Evolutionary conservation across 1,139 yeast species (phyloP), one percentile per base, ranked within the genome.

Genomic region (Saccharomycopsis crataegensis): DNA sequence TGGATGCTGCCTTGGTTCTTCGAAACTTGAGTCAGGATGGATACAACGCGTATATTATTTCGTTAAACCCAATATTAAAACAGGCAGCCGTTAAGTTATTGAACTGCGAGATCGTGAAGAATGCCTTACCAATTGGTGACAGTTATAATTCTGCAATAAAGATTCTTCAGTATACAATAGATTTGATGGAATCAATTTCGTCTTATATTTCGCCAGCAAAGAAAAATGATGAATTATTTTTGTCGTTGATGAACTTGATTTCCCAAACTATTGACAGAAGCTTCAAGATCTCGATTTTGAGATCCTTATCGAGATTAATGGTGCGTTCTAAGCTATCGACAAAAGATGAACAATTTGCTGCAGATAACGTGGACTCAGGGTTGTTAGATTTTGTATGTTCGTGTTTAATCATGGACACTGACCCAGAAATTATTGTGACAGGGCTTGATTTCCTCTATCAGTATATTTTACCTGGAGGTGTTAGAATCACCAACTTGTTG

Each of bases 21-120:
- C 76, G 98, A 62, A 93, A 93, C 66, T 72, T 88, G 54, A 78
- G 86, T 1, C 94, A 93, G 65, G 96, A 89, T 64, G 78, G 87
- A 14, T 83, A 78, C 46, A 87, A 89, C 62, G 95, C 96, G 45
- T 91, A 86, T 65, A 77, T 83, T 68, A 70, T 93, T 58, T 86
- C 94, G 0, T 77, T 80, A 60, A 72, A 77, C 52, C 70, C 63
- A 1, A 56, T 58, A 17, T 61, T 67, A 47, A 60, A 60, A 14
- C 61, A 56, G 16, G 62, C 71, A 22, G 74, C 82, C n/a, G 70
- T 79, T 57, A 69, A 71, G 53, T 78, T 81, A 49, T 70, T 83
- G 50, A 65, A 67, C 50, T 70, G 70, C 51, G 74, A 74, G 72
- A 68, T 73, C 56, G 63, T 65, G 3, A 43, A 59, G 46, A 42